Base-by-base conservation (phyloP, 768 basidiomycete species). In the Mycena pura region DNA sequence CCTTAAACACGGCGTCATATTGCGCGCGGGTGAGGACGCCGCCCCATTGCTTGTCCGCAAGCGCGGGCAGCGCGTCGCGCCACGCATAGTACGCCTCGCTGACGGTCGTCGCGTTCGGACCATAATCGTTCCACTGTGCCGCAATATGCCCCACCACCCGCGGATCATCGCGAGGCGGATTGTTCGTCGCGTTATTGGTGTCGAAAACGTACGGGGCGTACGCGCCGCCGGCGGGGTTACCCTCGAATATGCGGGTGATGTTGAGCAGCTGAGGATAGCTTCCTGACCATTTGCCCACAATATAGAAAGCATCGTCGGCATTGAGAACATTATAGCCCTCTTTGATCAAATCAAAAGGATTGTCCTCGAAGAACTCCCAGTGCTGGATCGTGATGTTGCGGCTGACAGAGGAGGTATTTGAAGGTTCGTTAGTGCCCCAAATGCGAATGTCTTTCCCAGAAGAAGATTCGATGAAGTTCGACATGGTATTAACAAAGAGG, bases 41-140 rank as follows among this genome's bases (percentile, higher is more conserved):
- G 38, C 64, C 64, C 64, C 64, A 65, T 21, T 65, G 64, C 34
- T 65, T 65, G 41, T 65, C 64, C n/a, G 64, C 64, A n/a, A 65
- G 60, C 13, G 64, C 64, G 13, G 60, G 60, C 45, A 65, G 57
- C 19, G 38, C 64, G 15, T 65, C 43, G 13, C 64, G 60, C 64
- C 64, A 65, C 14, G 64, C 29, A 27, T 65, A 65, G 29, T 65
- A 65, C 32, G 64, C 64, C 57, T 65, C 64, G 39, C 36, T 36
- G 14, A 62, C 60, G 15, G 50, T 53, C 2, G 64, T 62, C 14
- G 64, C 64, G n/a, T 65, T 65, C 36, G 49, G 56, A 13, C 64
- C 64, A 27, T 65, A 62, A 31, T 65, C 60, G 39, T 65, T 65
- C 64, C 64, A 65, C 47, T 58, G 60, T 4, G 64, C 64, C 27